Evolutionary conservation across 2,329 filamentous ascomycete genomes (phyloP).

Genomic region (Alternaria conjuncta): DNA sequence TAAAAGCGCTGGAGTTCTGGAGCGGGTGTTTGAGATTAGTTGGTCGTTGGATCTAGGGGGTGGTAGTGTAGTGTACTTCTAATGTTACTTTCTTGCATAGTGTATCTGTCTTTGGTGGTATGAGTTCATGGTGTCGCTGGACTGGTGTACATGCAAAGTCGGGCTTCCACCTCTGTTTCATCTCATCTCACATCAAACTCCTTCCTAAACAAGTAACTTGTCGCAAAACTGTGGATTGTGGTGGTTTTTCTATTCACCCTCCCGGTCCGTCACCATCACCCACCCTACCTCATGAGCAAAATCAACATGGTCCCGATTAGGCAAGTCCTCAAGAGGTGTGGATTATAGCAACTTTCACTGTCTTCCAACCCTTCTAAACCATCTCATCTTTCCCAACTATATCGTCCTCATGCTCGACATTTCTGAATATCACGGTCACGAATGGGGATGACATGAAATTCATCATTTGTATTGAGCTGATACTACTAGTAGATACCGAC

Average conservation of each 20-base stretch:
- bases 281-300: fast-evolving
- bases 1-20: slow-evolving; percentile 14
- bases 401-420: background rate
- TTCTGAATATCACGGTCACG: background rate
- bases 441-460: background rate
- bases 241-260: background rate
- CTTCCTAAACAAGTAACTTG: background rate
- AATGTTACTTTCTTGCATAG: background rate
- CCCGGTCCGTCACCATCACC: background rate
- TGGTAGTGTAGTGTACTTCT: slow-evolving; percentile 2
- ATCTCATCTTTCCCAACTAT: background rate
- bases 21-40: background rate
- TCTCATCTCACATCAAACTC: background rate
- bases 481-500: background rate
- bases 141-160: background rate
- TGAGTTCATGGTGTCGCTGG: background rate
- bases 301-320: background rate
- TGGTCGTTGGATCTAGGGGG: background rate
- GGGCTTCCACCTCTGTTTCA: background rate
- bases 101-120: background rate
- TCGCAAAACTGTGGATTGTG: background rate
- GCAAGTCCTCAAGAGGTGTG: background rate
- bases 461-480: background rate
- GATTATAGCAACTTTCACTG: background rate
- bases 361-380: background rate